Base-by-base conservation (phyloP, 1,139 yeast species). In the Pichia sp. region DNA sequence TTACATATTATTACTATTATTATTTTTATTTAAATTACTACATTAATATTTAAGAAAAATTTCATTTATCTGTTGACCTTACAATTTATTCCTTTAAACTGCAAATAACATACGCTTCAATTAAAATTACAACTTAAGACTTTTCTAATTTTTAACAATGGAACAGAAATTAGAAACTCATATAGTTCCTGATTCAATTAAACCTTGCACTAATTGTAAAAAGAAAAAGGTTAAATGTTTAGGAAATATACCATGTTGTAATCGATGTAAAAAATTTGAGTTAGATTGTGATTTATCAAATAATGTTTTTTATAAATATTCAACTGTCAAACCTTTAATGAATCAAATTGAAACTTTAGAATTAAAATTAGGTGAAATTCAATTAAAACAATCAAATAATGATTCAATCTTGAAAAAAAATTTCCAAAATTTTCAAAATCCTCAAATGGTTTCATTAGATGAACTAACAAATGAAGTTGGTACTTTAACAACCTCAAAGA, bases 391-490 rank as follows among this genome's bases (percentile, higher is more conserved):
- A 34, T 25, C 37, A 35, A 25, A 35, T 20, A 25, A 24, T 23
- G 39, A 40, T 16, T 12, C 23, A 3, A 20, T 26, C 24, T 35
- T 35, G n/a, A 35, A 27, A 7, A 35, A 27, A 25, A 35, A 35
- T 16, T 35, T 27, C 4, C 24, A 25, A 5, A 20, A 25, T n/a
- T 25, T 26, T 11, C 30, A 35, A 25, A 25, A 9, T 35, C 16
- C 37, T 20, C 37, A 26, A n/a, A 37, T 16, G 16, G 24, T 46
- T 16, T 46, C 52, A n/a, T 44, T 53, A 6, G 58, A 53, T 28
- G 47, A 46, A 20, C 42, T 54, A 12, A 47, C 55, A 2, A 49
- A 55, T 6, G 58, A 55, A 29, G 58, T 55, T 11, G 58, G 58
- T 10, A 53, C 54, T 30, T 33, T 55, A 35, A 53, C 56, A 1